A percentile compares a stretch with the other conserved stretches of the same genome.
Conservation (phyloP, 306 rosid genomes). For the Casuarina equisetifolia region DNA sequence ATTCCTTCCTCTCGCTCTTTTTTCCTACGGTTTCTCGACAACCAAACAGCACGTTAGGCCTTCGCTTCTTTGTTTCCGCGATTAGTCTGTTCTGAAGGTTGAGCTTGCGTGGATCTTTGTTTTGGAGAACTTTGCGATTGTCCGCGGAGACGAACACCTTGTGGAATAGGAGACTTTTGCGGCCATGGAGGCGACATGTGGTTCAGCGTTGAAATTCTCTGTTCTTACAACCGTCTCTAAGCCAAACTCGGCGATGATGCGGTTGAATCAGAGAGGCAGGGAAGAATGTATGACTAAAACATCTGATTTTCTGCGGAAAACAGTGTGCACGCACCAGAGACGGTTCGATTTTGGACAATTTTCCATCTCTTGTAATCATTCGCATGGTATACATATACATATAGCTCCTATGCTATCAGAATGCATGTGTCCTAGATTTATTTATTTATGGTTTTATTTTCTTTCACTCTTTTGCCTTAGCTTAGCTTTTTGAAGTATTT, state of each 20-base stretch:
- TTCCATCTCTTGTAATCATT: conserved; percentile 4
- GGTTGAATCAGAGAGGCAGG: conserved; percentile 1
- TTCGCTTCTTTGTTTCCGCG: background rate
- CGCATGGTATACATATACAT: background rate
- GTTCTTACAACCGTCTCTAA: background rate
- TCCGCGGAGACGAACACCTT: background rate
- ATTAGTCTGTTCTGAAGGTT: background rate
- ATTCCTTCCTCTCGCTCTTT: background rate
- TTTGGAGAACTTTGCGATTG: background rate
- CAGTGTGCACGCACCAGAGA: background rate
- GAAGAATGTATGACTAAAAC: background rate
- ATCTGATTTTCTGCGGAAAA: background rate
- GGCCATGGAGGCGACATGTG: conserved; percentile 7
- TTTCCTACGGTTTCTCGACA: background rate
- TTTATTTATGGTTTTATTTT: background rate
- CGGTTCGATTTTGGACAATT: background rate
- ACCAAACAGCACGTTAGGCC: too few relatives aligned
- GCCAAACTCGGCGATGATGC: background rate
- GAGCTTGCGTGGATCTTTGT: background rate
- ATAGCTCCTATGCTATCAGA: background rate
- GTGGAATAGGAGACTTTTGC: background rate
- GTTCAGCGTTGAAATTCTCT: background rate
- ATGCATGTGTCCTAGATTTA: background rate
- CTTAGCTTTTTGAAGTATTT: background rate
- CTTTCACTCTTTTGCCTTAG: background rate